These are phyloP conservation scores for Aureobasidium sp. DNA, from an alignment of 2,329 filamentous ascomycete species.

Conservation along the genomic window DNA sequence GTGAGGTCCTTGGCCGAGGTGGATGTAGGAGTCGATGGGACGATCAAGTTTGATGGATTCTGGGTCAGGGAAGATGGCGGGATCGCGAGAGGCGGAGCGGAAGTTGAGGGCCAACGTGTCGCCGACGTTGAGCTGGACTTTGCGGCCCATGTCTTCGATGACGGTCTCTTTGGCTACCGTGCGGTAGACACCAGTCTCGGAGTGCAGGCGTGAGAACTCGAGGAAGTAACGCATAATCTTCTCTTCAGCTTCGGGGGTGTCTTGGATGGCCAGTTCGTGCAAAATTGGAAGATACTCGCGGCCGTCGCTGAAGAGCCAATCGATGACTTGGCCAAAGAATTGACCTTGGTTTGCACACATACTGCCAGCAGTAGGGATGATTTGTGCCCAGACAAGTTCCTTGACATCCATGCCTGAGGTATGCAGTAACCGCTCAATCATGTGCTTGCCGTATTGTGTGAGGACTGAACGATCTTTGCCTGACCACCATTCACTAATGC, in stretches of 20 bases:
- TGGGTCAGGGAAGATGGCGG: constrained; percentile 36
- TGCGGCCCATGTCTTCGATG: constrained; percentile 29
- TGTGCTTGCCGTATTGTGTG: constrained; percentile 48
- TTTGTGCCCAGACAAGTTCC: constrained; percentile 50
- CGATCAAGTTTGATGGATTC: constrained; percentile 34
- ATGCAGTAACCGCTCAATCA: constrained; percentile 47
- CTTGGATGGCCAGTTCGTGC: constrained; percentile 40
- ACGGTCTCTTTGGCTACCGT: constrained; percentile 29
- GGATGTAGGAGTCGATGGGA: constrained; percentile 38
- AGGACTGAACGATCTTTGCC: constrained; percentile 32
- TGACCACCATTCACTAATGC: constrained; percentile 8
- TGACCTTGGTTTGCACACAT: constrained; percentile 53
- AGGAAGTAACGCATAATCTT: constrained; percentile 46
- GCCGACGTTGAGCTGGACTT: constrained; percentile 30
- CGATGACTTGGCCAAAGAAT: constrained; percentile 51
- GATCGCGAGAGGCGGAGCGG: constrained; percentile 36
- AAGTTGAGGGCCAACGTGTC: constrained; percentile 39
- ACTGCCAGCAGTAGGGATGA: constrained; percentile 51
- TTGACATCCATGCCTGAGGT: constrained; percentile 40
- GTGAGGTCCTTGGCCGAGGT: constrained; percentile 38
- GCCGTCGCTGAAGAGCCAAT: constrained; percentile 48
- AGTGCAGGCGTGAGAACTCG: constrained; percentile 38
- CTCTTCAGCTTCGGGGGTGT: constrained; percentile 41
- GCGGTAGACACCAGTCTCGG: constrained; percentile 39
- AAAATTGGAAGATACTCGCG: constrained; percentile 43